A percentile compares a stretch with the other conserved stretches of the same genome.
Evolutionary conservation across 2,329 filamentous ascomycete species (phyloP).

Genomic region (Aureobasidium vineae): DNA sequence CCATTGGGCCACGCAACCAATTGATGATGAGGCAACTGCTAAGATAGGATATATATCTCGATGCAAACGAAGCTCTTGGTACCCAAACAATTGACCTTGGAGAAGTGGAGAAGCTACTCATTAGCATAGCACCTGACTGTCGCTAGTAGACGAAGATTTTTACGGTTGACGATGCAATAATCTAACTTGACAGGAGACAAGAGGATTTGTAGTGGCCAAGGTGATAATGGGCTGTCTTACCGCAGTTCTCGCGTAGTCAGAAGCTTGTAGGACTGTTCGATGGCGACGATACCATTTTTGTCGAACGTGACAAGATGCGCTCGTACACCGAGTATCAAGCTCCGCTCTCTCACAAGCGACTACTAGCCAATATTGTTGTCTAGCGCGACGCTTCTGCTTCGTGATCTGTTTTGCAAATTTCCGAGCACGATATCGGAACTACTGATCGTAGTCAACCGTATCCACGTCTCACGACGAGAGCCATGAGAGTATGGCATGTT

Average conservation of each 20-base stretch:
- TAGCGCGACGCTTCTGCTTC: constrained; percentile 4
- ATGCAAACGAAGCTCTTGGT: too few relatives aligned
- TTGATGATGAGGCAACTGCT: not conserved
- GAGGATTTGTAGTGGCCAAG: not conserved
- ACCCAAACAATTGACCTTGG: too few relatives aligned
- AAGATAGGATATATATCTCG: too few relatives aligned
- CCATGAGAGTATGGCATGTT: not conserved
- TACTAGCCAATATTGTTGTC: not conserved
- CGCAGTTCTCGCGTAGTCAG: not conserved
- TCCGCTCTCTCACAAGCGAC: too few relatives aligned
- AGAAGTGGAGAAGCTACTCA: too few relatives aligned
- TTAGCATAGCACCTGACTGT: too few relatives aligned
- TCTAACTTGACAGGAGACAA: not conserved
- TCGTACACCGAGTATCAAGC: not conserved
- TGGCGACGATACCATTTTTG: not conserved
- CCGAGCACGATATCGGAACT: constrained; percentile 10
- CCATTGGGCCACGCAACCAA: constrained; percentile 53
- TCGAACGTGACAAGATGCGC: not conserved
- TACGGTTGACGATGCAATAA: too few relatives aligned
- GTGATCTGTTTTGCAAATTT: constrained; percentile 13
- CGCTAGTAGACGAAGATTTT: too few relatives aligned
- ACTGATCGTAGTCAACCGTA: not conserved
- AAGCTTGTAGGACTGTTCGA: not conserved
- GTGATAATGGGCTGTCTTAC: not conserved
- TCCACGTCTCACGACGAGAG: too few relatives aligned